A percentile compares a stretch with the other conserved stretches of the same genome.
phyloP scores from a whole-genome alignment of 1,284 basidiomycete genomes.

The Binderoboletus segoi region DNA sequence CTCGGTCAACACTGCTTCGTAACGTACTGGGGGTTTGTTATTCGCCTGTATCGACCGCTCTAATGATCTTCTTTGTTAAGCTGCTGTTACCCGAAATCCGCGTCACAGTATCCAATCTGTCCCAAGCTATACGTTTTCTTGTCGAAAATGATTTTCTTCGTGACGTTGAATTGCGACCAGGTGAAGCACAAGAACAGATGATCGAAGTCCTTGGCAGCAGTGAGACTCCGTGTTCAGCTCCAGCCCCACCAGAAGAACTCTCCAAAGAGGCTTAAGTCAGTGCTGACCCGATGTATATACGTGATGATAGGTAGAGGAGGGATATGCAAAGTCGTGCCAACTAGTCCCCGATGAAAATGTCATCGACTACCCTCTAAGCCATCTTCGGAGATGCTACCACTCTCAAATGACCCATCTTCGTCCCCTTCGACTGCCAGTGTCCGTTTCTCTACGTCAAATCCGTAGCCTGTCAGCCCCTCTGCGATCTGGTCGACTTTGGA shows the following conservation, averaged over 20 bases:
- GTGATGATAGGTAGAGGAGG: neutral
- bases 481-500: slow-evolving; percentile 79
- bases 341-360: neutral
- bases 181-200: slow-evolving; percentile 71
- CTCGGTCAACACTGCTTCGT: slow-evolving; percentile 69
- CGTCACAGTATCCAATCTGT: slow-evolving; percentile 89
- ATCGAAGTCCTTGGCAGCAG: slow-evolving; percentile 58
- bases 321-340: neutral
- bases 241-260: neutral
- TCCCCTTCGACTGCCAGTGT: slow-evolving; percentile 67
- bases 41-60: neutral
- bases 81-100: slow-evolving; percentile 88
- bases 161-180: slow-evolving; percentile 81
- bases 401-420: slow-evolving; percentile 40
- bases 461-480: slow-evolving; percentile 61
- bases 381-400: slow-evolving; percentile 37
- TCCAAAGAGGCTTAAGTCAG: neutral
- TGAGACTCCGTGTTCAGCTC: slow-evolving; percentile 5
- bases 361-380: slow-evolving; percentile 21
- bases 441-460: slow-evolving; percentile 80
- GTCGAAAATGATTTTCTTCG: slow-evolving; percentile 90
- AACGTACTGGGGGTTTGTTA: slow-evolving; percentile 50
- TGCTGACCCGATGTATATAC: neutral
- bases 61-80: slow-evolving; percentile 41
- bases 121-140: slow-evolving; percentile 91